Conservation (phyloP, 2,329 filamentous ascomycete genomes). For the Dactylellina leptospora region DNA sequence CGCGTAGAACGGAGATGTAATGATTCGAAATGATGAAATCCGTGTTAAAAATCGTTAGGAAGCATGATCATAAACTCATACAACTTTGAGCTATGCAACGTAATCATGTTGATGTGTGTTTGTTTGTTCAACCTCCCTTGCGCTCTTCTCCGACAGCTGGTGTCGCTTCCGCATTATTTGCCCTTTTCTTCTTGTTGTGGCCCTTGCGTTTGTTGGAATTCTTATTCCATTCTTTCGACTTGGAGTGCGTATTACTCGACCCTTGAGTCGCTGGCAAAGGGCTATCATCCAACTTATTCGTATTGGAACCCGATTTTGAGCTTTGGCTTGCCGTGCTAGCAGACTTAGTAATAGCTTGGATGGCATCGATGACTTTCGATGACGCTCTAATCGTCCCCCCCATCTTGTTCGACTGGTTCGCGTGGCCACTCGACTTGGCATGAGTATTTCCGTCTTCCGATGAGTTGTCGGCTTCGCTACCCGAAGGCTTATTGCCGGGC, state of each 20-base stretch:
- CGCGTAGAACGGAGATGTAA: slow-evolving; percentile 13
- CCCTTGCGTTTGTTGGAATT: slow-evolving; percentile 46
- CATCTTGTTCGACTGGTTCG: slow-evolving; percentile 27
- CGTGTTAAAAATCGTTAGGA: slow-evolving; percentile 46
- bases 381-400: slow-evolving; percentile 37
- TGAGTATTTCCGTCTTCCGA: slow-evolving; percentile 40
- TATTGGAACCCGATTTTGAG: slow-evolving; percentile 17
- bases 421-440: slow-evolving; percentile 15
- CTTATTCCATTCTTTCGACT: slow-evolving; percentile 52
- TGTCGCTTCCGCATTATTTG: slow-evolving; percentile 33
- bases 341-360: slow-evolving; percentile 50
- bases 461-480: slow-evolving; percentile 43
- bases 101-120: slow-evolving; percentile 45
- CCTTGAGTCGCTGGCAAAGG: slow-evolving; percentile 36
- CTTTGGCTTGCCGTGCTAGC: slow-evolving; percentile 40
- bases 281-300: slow-evolving; percentile 38
- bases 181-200: slow-evolving; percentile 46
- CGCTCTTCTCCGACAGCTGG: slow-evolving; percentile 29
- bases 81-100: slow-evolving; percentile 47
- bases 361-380: slow-evolving; percentile 32
- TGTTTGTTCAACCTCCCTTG: slow-evolving; percentile 37
- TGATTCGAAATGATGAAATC: slow-evolving; percentile 14
- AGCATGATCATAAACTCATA: slow-evolving; percentile 54
- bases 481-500: slow-evolving; percentile 13
- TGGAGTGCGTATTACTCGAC: slow-evolving; percentile 39